Conservation (phyloP, 805 yeast species). For the Isabelozyma heimii region DNA sequence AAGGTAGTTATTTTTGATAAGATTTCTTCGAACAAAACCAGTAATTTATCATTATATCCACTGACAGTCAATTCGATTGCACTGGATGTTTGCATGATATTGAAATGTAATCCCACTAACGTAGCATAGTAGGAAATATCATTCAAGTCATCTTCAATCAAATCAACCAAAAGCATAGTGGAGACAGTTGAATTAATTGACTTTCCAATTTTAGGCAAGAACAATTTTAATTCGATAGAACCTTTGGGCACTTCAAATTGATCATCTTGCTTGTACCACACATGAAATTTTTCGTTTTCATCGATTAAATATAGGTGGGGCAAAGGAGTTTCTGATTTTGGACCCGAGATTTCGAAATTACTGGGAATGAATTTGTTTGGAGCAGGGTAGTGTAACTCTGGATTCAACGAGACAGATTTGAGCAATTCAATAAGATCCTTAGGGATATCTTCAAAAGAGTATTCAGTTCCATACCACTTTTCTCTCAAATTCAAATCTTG, state of each 20-base stretch:
- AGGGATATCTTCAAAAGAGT: slow-evolving; percentile 48
- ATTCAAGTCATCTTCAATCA: slow-evolving; percentile 72
- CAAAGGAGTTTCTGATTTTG: slow-evolving; percentile 30
- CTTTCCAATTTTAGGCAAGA: slow-evolving; percentile 58
- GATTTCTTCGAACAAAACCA: slow-evolving; percentile 58
- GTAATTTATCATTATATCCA: slow-evolving; percentile 84
- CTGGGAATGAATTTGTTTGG: slow-evolving; percentile 83
- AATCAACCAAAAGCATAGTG: slow-evolving; percentile 62
- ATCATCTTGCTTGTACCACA: slow-evolving; percentile 92
- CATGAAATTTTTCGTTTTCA: slow-evolving; percentile 47
- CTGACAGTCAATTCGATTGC: slow-evolving; percentile 66
- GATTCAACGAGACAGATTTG: slow-evolving; percentile 18
- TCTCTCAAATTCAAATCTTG: slow-evolving; percentile 51
- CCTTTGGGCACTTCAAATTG: slow-evolving; percentile 88
- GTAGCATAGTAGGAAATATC: slow-evolving; percentile 82
- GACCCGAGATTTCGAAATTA: slow-evolving; percentile 60
- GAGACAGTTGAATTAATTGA: slow-evolving; percentile 59
- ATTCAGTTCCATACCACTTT: slow-evolving; percentile 90
- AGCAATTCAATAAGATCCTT: slow-evolving; percentile 31
- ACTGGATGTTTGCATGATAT: slow-evolving; percentile 58
- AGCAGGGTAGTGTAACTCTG: slow-evolving; percentile 57
- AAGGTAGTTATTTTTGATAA: slow-evolving; percentile 52
- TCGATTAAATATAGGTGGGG: slow-evolving; percentile 63
- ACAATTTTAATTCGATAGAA: slow-evolving; percentile 59
- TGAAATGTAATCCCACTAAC: slow-evolving; percentile 69